Percentiles rank a stretch among this genome's conserved stretches.
Evolutionary conservation across 257 asterid genomes (phyloP).

Genomic region (Solanum chilense): DNA sequence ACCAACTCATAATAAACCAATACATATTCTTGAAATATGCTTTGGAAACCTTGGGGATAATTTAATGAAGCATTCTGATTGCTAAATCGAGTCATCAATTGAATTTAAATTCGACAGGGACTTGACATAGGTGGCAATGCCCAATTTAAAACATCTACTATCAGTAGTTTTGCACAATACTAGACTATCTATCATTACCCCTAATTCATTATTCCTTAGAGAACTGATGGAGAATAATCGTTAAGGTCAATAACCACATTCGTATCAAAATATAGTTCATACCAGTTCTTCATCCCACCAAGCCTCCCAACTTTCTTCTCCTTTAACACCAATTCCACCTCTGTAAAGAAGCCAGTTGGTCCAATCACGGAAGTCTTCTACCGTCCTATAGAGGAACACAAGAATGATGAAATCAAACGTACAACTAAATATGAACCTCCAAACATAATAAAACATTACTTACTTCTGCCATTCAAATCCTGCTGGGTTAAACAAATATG

Average conservation of each 20-base stretch:
- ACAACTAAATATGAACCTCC: neutral
- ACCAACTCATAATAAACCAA: neutral
- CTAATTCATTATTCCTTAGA: constrained; percentile 1
- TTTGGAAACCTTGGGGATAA: neutral
- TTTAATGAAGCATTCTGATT: neutral
- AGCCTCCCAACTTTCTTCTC: constrained; percentile 99
- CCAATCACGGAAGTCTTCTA: constrained; percentile 97
- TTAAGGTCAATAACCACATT: neutral
- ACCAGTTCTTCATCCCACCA: constrained; percentile 99
- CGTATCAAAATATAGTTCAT: constrained; percentile 6
- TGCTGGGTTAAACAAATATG: constrained; percentile 93
- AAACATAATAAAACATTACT: constrained; percentile 15
- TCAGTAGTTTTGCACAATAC: neutral
- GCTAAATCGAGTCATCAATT: neutral
- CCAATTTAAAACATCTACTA: neutral
- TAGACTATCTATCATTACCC: neutral
- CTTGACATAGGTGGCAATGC: neutral
- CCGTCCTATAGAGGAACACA: constrained; percentile 52
- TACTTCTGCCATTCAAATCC: constrained; percentile 99
- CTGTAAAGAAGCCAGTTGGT: constrained; percentile 97
- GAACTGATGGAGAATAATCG: neutral
- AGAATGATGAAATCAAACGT: constrained; percentile 8
- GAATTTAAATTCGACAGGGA: neutral
- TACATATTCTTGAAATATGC: neutral
- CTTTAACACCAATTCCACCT: constrained; percentile 99